phyloP scores from a whole-genome alignment of 2,329 filamentous ascomycete genomes.

The Periconia digitata region DNA sequence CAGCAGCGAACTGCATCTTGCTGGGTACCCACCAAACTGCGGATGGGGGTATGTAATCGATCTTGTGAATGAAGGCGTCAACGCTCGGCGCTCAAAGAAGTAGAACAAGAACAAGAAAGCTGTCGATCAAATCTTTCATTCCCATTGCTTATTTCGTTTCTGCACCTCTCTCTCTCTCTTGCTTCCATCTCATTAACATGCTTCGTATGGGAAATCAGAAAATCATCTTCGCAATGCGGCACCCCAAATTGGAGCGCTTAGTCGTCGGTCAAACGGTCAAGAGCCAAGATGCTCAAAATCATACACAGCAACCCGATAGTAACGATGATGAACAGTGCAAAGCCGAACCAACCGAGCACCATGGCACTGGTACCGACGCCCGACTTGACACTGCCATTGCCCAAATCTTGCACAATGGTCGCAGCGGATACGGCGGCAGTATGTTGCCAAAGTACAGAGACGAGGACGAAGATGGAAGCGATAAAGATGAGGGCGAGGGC shows the following conservation, averaged over 20 bases:
- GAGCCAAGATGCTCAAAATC: constrained; percentile 87
- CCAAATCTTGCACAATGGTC: constrained; percentile 89
- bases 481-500: constrained; percentile 89
- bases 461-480: constrained; percentile 65
- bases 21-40: constrained; percentile 15
- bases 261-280: constrained; percentile 61
- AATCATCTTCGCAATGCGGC: neutral
- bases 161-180: neutral
- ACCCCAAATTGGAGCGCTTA: constrained; percentile 11
- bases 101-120: neutral
- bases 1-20: constrained; percentile 25
- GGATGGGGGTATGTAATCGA: constrained; percentile 36
- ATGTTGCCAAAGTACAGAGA: constrained; percentile 81
- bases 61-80: constrained; percentile 20
- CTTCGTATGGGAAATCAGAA: neutral
- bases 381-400: constrained; percentile 82
- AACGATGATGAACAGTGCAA: constrained; percentile 88
- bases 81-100: constrained; percentile 22
- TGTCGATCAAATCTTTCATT: constrained; percentile 3
- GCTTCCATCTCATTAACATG: neutral
- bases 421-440: constrained; percentile 95
- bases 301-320: constrained; percentile 94
- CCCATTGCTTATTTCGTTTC: constrained; percentile 22
- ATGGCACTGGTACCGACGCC: constrained; percentile 94
- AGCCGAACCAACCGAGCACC: constrained; percentile 97